Evolutionary conservation across 1,139 yeast genomes (phyloP).

Genomic region (Chernovozyma aurita): DNA sequence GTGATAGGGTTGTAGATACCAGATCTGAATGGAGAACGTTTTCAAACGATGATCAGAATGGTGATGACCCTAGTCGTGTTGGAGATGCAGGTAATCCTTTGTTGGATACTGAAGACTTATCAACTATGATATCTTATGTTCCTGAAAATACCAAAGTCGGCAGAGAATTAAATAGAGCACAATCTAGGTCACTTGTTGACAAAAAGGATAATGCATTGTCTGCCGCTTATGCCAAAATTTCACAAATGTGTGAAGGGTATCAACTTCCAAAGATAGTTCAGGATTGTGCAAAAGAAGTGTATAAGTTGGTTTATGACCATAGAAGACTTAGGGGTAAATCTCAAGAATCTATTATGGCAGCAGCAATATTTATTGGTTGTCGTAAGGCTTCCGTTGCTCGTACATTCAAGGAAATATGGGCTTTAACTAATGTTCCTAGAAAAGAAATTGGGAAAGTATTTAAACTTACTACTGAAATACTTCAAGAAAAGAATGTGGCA

Average conservation of each 20-base stretch:
- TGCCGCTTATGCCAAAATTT: constrained; percentile 84
- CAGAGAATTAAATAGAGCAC: constrained; percentile 85
- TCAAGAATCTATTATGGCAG: constrained; percentile 94
- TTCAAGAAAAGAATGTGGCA: constrained; percentile 59
- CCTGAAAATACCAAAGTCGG: constrained; percentile 76
- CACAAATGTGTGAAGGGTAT: constrained; percentile 97
- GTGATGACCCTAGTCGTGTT: constrained; percentile 98
- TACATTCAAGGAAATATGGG: constrained; percentile 94
- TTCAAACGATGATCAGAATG: constrained; percentile 94
- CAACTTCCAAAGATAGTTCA: constrained; percentile 92
- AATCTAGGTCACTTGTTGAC: constrained; percentile 79
- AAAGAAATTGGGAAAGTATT: constrained; percentile 91
- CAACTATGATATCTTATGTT: constrained; percentile 86
- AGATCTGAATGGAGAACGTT: constrained; percentile 99
- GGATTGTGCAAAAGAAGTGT: constrained; percentile 96
- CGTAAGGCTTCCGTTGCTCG: constrained; percentile 93
- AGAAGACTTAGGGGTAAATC: constrained; percentile 85
- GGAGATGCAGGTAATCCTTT: constrained; percentile 98
- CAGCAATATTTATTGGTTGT: constrained; percentile 92
- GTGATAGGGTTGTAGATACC: constrained; percentile 90
- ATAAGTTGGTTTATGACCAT: constrained; percentile 87
- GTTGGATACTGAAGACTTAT: constrained; percentile 85
- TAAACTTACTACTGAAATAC: constrained; percentile 72
- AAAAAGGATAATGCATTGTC: constrained; percentile 83
- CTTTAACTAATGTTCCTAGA: constrained; percentile 87